Conservation (phyloP, 441 rosid genomes). For the Populus hybrid region DNA sequence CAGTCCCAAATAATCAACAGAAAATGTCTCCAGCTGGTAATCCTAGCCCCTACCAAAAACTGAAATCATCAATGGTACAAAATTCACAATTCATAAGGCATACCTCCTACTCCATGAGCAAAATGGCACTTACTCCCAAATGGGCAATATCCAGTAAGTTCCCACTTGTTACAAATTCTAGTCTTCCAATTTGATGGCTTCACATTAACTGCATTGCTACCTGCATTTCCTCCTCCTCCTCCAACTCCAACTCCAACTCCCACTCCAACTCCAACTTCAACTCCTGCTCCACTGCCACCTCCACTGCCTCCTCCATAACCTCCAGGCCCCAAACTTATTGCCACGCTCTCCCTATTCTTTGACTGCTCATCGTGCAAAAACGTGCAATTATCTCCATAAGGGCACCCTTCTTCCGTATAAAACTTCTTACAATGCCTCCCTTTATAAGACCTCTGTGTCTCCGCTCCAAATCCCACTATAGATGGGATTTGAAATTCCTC, state of each 20-base stretch:
- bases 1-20: background rate
- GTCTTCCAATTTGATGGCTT: conserved; percentile 92
- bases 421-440: conserved; percentile 97
- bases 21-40: background rate
- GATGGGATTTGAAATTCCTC: conserved; percentile 92
- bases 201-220: conserved; percentile 26
- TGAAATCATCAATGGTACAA: background rate
- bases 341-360: conserved; percentile 85
- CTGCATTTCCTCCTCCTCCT: background rate
- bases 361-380: conserved; percentile 87
- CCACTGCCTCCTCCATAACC: conserved; percentile 65
- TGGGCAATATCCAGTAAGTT: conserved; percentile 76
- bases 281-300: background rate
- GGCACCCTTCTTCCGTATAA: conserved; percentile 90
- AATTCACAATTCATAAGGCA: background rate
- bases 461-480: conserved; percentile 44
- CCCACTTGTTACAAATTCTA: conserved; percentile 89
- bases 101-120: conserved; percentile 90
- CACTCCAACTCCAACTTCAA: background rate
- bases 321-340: conserved; percentile 87
- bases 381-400: conserved; percentile 89
- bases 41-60: background rate
- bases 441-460: conserved; percentile 72
- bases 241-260: conserved; percentile 32
- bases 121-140: conserved; percentile 84